Evolutionary conservation across 768 basidiomycete genomes (phyloP).

Genomic region (Lentinula detonsa): DNA sequence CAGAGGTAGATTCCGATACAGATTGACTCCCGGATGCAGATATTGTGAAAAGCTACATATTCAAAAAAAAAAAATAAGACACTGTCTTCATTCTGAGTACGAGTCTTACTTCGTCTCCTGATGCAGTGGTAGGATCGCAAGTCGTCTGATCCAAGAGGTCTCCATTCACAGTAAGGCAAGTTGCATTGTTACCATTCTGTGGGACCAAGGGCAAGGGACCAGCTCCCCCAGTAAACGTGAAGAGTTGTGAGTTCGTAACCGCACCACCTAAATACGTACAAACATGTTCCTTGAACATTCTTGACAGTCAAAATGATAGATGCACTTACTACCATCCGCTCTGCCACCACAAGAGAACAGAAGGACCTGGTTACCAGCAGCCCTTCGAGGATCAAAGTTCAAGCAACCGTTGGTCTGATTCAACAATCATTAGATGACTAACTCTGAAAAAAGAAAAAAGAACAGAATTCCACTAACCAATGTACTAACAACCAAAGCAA

Average conservation of each 20-base stretch:
- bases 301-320: neutral
- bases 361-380: conserved; percentile 18
- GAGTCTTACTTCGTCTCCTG: conserved; percentile 11
- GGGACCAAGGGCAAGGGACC: conserved; percentile 14
- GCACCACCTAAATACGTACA: neutral
- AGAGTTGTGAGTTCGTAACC: conserved; percentile 15
- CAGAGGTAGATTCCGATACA: neutral
- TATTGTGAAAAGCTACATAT: conserved; percentile 14
- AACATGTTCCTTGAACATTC: neutral
- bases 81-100: neutral
- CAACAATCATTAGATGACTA: neutral
- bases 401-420: conserved; percentile 17
- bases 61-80: too few species aligned
- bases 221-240: conserved; percentile 13
- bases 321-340: conserved; percentile 17
- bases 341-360: conserved; percentile 20
- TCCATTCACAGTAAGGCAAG: conserved; percentile 12
- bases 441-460: neutral
- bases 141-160: conserved; percentile 14
- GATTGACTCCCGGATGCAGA: conserved; percentile 6
- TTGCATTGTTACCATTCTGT: conserved; percentile 11
- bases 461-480: conserved; percentile 8
- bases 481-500: conserved; percentile 17
- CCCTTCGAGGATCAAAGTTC: conserved; percentile 14
- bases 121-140: conserved; percentile 11